phyloP scores from a whole-genome alignment of 225 moss, liverwort and hornwort genomes.

The Bryum argenteum region DNA sequence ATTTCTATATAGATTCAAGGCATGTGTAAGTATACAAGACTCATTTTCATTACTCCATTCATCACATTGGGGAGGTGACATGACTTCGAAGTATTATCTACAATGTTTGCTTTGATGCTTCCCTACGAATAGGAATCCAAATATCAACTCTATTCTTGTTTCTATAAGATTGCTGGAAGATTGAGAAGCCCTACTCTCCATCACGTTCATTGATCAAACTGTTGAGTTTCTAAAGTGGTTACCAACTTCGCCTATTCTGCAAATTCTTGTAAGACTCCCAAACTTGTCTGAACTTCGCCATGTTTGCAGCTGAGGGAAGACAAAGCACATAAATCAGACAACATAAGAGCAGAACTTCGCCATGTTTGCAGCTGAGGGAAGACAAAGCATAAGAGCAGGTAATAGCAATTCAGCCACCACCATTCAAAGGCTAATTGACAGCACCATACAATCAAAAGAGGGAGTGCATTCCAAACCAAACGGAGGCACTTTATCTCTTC shows the following conservation, averaged over 20 bases:
- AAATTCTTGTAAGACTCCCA: conserved; percentile 99
- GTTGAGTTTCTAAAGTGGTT: background rate
- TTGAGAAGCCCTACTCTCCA: background rate
- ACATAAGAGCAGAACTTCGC: conserved; percentile 29
- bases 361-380: conserved; percentile 49
- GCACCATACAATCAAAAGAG: background rate
- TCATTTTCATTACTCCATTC: too few relatives aligned
- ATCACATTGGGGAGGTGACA: too few relatives aligned
- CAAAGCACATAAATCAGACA: conserved; percentile 23
- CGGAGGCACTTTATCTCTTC: background rate
- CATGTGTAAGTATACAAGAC: too few relatives aligned
- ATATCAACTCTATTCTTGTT: conserved; percentile 8
- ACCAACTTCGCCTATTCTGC: conserved; percentile 94
- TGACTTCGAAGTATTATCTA: too few relatives aligned
- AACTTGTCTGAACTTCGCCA: conserved; percentile 71
- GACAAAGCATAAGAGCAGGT: background rate
- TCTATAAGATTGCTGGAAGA: background rate
- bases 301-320: conserved; percentile 47
- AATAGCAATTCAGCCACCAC: background rate
- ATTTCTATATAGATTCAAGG: too few relatives aligned
- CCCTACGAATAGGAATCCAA: background rate
- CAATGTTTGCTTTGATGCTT: background rate
- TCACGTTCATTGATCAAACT: background rate
- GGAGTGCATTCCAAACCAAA: conserved; percentile 1
- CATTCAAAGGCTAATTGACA: background rate